Evolutionary conservation across 768 basidiomycete species (phyloP).

Genomic region (Termitomyces eurrhizus): DNA sequence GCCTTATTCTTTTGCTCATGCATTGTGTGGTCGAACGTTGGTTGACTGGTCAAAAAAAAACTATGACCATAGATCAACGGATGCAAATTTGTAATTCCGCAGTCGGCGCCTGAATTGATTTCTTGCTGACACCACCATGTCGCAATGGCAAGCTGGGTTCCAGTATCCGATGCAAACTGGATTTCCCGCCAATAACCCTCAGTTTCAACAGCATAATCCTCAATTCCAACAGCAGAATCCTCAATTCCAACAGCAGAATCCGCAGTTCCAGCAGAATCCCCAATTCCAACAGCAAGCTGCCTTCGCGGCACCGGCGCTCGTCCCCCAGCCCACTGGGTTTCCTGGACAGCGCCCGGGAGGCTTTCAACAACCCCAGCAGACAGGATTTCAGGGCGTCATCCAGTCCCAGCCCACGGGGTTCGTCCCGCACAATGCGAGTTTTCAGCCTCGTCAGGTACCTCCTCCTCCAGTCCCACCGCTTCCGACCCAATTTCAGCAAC

Average conservation of each 20-base stretch:
- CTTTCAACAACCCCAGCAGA: conserved; percentile 61
- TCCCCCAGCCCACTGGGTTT: conserved; percentile 63
- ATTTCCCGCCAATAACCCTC: conserved; percentile 36
- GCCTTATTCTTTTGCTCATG: no score
- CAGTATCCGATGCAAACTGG: conserved; percentile 78
- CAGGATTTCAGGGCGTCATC: conserved; percentile 42
- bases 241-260: neutral
- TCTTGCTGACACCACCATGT: conserved; percentile 45
- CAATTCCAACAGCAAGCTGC: conserved; percentile 27
- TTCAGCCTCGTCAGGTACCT: conserved; percentile 31
- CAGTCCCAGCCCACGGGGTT: conserved; percentile 55
- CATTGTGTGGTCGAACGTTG: no score
- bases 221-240: neutral
- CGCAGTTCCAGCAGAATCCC: conserved; percentile 23
- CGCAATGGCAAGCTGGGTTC: conserved; percentile 71
- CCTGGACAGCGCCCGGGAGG: conserved; percentile 36
- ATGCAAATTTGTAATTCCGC: conserved; percentile 14
- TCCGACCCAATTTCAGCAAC: conserved; percentile 58
- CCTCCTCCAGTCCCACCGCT: conserved; percentile 62
- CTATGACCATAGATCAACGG: no score
- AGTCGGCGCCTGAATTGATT: conserved; percentile 22
- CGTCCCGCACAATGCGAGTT: conserved; percentile 28
- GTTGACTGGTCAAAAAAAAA: no score
- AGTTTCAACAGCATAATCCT: neutral
- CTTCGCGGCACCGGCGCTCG: conserved; percentile 38